Evolutionary conservation across 2,329 filamentous ascomycete species (phyloP), one percentile per base, ranked within the genome.

Genomic region (Aspergillus sp.): DNA sequence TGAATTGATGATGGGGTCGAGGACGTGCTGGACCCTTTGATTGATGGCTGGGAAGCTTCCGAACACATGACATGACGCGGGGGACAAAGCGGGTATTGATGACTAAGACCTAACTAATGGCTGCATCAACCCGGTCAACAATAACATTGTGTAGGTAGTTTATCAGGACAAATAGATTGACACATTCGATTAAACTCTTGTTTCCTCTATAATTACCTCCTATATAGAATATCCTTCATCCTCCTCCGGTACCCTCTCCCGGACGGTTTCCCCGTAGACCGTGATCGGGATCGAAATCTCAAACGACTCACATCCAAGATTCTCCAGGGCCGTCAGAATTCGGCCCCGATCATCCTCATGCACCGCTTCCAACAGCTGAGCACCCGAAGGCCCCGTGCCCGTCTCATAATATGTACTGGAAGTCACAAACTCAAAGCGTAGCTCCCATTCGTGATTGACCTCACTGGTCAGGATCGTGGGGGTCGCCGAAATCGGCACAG

Each of bases 391-490:
- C 56, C 64, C 66, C 3, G 61, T 56, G 6, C 73, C 69, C 20
- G 64, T 61, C 7, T 76, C 74, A 34, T 69, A 64, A 29, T 71
- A 68, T 9, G 64, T 60, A 38, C 81, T 83, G 5, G 89, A 87
- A 5, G 93, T 93, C 21, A 96, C 91, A 72, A 99, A 99, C 72
- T 97, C 92, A 53, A 99, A 85, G 1, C 90, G 80, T 31, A 99
- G 78, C 69, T 88, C 89, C 94, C 94, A 99, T 60, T 91, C 88
- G 21, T 97, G 77, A 58, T 84, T 88, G 3, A 99, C 84, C 2
- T 92, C 92, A 56, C 86, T 96, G 0, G 94, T 99, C 44, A 95
- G 82, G 61, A 99, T 96, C 58, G 94, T 91, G 0, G 94, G 94
- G 1, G 92, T 96, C 0, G 90, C 91, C 13, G 81, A 81, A 16